phyloP scores from a whole-genome alignment of 805 yeast species.

The Kuraishia hungarica region DNA sequence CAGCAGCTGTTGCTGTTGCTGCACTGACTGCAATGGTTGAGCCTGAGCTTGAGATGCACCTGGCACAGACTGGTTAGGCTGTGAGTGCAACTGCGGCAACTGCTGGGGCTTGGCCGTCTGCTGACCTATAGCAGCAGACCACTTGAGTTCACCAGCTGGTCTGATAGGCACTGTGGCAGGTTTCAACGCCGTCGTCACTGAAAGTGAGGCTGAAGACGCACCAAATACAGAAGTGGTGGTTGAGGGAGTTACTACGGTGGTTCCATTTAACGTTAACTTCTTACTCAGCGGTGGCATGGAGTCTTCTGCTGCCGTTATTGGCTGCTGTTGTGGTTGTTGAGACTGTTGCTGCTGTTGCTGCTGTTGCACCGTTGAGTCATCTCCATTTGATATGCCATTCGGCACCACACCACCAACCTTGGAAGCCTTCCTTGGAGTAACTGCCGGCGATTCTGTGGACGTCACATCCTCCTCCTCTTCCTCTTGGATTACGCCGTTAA shows the following conservation, averaged over 20 bases:
- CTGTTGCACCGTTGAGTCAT: not conserved
- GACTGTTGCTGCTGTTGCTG: not conserved
- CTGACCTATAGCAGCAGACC: constrained; percentile 20
- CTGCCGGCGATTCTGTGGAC: not conserved
- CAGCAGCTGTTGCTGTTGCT: constrained; percentile 10
- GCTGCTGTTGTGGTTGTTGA: not conserved
- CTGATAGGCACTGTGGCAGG: constrained; percentile 27
- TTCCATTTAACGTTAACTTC: constrained; percentile 2
- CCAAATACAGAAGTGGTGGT: constrained; percentile 3
- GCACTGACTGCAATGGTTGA: not conserved
- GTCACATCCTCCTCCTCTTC: not conserved
- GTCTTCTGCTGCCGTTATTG: not conserved
- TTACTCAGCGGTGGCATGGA: not conserved
- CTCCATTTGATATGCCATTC: not conserved
- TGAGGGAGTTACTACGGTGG: constrained; percentile 5
- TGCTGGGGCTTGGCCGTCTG: constrained; percentile 12
- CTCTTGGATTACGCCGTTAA: not conserved
- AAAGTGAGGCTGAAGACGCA: not conserved
- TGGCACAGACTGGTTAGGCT: not conserved
- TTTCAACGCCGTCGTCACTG: constrained; percentile 17
- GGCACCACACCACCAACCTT: not conserved
- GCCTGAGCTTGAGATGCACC: constrained; percentile 4
- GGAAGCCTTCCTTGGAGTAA: not conserved
- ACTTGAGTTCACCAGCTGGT: constrained; percentile 20
- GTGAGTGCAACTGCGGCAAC: constrained; percentile 1